Percentiles rank a stretch among this genome's conserved stretches.
Conservation (phyloP, 768 basidiomycete genomes). For the Mycena maculata region DNA sequence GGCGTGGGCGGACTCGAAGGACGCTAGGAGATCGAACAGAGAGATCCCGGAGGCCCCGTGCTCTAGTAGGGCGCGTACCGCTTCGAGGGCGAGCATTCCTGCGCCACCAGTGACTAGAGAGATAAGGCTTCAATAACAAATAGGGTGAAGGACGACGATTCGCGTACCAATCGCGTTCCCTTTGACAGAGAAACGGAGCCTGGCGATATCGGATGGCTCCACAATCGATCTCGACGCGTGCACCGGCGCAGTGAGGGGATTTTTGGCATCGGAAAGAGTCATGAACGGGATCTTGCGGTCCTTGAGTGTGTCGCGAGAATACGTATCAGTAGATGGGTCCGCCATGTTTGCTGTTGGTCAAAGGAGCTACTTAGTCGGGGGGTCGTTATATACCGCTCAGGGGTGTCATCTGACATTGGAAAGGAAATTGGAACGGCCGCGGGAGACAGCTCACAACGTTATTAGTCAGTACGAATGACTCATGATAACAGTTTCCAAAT, state of each 20-base stretch:
- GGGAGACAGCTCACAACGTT: too few species aligned
- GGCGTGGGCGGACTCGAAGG: constrained; percentile 38
- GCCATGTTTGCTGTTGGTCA: constrained; percentile 23
- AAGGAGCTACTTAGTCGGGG: too few species aligned
- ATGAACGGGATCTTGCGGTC: constrained; percentile 46
- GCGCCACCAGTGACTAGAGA: constrained; percentile 57
- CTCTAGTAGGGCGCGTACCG: constrained; percentile 55
- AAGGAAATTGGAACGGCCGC: too few species aligned
- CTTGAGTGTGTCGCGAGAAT: constrained; percentile 43
- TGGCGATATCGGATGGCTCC: constrained; percentile 43
- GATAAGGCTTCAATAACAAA: background rate
- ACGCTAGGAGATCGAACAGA: constrained; percentile 44
- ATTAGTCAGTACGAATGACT: too few species aligned
- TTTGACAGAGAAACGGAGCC: constrained; percentile 48
- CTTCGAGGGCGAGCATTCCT: constrained; percentile 51
- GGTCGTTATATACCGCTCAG: too few species aligned
- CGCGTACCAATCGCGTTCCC: constrained; percentile 56
- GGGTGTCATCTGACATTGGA: too few species aligned
- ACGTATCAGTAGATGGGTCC: constrained; percentile 7
- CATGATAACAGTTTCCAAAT: too few species aligned
- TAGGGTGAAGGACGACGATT: background rate
- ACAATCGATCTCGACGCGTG: constrained; percentile 4
- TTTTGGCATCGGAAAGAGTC: constrained; percentile 45
- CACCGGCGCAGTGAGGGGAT: constrained; percentile 45
- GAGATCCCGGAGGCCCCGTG: constrained; percentile 54